Base-by-base conservation (phyloP, 257 asterid species). In the Forsythia suspensa region DNA sequence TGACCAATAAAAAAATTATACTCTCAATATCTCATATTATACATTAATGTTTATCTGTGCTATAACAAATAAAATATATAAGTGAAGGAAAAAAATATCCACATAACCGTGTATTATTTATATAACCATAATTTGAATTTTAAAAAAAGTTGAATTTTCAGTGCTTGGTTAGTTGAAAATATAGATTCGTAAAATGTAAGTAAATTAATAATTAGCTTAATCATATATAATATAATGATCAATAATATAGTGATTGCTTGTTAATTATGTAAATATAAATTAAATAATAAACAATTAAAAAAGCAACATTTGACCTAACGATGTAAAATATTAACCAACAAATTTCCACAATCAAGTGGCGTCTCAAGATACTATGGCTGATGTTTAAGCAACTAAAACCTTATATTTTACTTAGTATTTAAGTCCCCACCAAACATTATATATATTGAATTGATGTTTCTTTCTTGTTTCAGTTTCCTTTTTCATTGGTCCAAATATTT, bases 281-380 rank as follows among this genome's bases (percentile, higher is more conserved):
- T 63, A 80, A 85, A 82, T 76, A 85, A 40, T 71, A 71, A 83
- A 67, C 61, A 88, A 75, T 77, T 61, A 78, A 55, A 87, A 87
- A 84, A 88, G 88, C 75, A 72, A 76, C 96, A 84, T 87, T 88
- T 89, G 74, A 93, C 98, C 98, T 92, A 93, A 92, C 84, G 98
- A 90, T 92, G 90, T 90, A 81, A 84, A 87, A 92, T 77, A 80
- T 86, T 87, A 88, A 89, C 97, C 84, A 89, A 89, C 88, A 84
- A 80, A 77, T 84, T 82, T 75, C 74, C 81, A 71, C 51, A 55
- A 78, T 84, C 84, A 82, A 87, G 89, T 83, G 87, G 89, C 84
- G 82, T 86, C 87, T 80, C 65, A 81, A 75, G 61, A 84, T 87
- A 80, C 77, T 84, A 83, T 86, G 83, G 80, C 86, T 84, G 86